Conservation (phyloP, 2,329 filamentous ascomycete genomes). For the Epichloe coenophiala region DNA sequence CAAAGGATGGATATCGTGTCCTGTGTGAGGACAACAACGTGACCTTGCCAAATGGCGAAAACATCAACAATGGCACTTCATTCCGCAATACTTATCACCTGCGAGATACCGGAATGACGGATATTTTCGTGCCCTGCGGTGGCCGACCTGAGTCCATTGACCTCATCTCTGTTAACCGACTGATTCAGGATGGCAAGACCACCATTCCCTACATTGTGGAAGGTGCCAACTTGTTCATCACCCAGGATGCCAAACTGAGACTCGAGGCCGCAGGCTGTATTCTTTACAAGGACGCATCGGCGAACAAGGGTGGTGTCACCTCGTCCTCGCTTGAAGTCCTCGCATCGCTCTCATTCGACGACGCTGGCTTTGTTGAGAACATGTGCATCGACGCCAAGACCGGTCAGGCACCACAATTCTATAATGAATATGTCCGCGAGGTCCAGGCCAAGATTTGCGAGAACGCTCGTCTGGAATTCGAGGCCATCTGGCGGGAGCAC, state of each 20-base stretch:
- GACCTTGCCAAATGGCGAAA: slow-evolving; percentile 75
- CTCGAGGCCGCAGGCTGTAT: slow-evolving; percentile 92
- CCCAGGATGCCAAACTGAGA: slow-evolving; percentile 90
- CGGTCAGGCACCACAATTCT: slow-evolving; percentile 76
- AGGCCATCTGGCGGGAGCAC: slow-evolving; percentile 95
- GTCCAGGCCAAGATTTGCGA: slow-evolving; percentile 85
- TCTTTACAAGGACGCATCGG: slow-evolving; percentile 93
- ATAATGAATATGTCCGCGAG: slow-evolving; percentile 80
- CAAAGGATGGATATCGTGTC: slow-evolving; percentile 76
- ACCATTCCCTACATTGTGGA: slow-evolving; percentile 92
- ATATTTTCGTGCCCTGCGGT: slow-evolving; percentile 90
- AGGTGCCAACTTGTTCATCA: slow-evolving; percentile 96
- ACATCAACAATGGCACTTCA: slow-evolving; percentile 77
- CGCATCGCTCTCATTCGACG: slow-evolving; percentile 87
- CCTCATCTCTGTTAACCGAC: slow-evolving; percentile 68
- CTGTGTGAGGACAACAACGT: slow-evolving; percentile 84
- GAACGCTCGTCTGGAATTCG: slow-evolving; percentile 88
- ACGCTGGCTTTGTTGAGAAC: slow-evolving; percentile 73
- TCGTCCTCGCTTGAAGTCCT: slow-evolving; percentile 94
- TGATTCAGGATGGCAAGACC: slow-evolving; percentile 82
- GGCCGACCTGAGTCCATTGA: slow-evolving; percentile 95
- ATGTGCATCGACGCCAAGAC: slow-evolving; percentile 67
- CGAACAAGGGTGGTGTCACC: slow-evolving; percentile 97
- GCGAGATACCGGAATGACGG: slow-evolving; percentile 61
- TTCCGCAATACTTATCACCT: slow-evolving; percentile 98